These are phyloP conservation scores for Globisporangium cederbergense DNA, from an alignment of 352 stramenopile genomes.

Conservation along the genomic window DNA sequence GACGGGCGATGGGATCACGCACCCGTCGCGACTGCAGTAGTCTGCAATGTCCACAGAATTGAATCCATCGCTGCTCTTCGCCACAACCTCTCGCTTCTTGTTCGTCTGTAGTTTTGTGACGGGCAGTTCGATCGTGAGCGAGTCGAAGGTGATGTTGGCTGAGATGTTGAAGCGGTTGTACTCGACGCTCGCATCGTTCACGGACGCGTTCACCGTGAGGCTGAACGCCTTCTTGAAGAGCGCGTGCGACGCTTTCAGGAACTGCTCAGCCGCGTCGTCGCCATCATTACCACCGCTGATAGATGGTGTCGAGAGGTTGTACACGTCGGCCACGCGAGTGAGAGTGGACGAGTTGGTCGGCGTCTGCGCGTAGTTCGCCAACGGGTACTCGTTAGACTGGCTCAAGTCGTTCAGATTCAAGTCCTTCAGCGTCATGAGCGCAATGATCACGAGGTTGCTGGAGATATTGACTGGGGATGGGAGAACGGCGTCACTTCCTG, in stretches of 20 bases:
- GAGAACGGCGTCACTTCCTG: neutral
- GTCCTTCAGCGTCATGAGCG: neutral
- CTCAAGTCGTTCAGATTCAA: neutral
- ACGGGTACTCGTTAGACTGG: neutral
- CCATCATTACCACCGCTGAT: neutral
- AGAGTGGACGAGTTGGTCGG: neutral
- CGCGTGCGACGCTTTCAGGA: neutral
- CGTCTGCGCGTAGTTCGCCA: constrained; percentile 2
- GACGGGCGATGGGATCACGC: neutral
- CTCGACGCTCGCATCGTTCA: constrained; percentile 3
- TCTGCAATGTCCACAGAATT: neutral
- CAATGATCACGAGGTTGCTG: constrained; percentile 8
- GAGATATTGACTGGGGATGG: neutral
- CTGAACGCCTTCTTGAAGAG: neutral
- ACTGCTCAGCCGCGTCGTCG: neutral
- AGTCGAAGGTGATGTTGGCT: constrained; percentile 16
- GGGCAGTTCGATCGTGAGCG: constrained; percentile 21
- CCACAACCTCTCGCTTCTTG: neutral
- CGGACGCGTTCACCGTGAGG: neutral
- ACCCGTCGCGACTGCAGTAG: constrained; percentile 12
- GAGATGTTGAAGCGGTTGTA: constrained; percentile 16
- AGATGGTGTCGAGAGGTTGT: constrained; percentile 6
- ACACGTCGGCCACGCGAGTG: neutral
- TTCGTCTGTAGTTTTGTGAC: neutral
- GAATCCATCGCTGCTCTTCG: neutral